Evolutionary conservation across 2,329 filamentous ascomycete species (phyloP), one percentile per base, ranked within the genome.

Genomic region (Penicillium frequentans): DNA sequence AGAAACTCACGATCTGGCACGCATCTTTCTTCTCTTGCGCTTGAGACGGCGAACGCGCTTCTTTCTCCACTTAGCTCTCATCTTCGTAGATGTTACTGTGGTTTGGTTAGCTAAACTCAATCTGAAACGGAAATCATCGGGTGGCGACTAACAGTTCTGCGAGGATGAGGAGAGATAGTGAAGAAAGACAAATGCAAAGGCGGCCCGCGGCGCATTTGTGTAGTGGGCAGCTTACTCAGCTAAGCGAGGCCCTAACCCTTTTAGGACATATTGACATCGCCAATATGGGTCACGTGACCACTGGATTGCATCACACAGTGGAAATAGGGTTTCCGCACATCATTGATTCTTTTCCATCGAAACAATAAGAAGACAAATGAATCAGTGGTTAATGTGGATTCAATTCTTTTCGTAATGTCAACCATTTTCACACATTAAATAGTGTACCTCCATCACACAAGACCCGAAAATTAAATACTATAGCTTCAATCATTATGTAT

Each of bases 1-100:
- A 23, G 29, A 56, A 43, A 82, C 92, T 86, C 86, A 98, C 95
- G 88, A 93, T 84, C 95, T 85, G 75, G 93, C 95, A 81, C 95
- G 88, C 84, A 95, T 96, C 93, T 99, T 99, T 92, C 95, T 96
- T 85, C 95, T 92, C 93, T 99, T 99, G 80, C 93, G 90, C 90
- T 98, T 98, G 82, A 99, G 91, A 82, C 95, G 89, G 77, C 95
- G 87, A 84, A 96, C 93, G 81, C 95, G 88, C 93, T 99, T 99
- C 90, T 99, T 99, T 87, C 93, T 95, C 95, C 95, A 98, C 87
- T 98, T 98, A 79, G 92, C 93, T 95, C 93, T 89, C 86, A 89
- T 88, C 75, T 77, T 77, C 75, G 73, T 68, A 76, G 72, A 75
- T 68, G 64, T 67, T 69, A 68, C 70, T 69, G 67, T 61, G 63